Conservation (phyloP, 2,329 filamentous ascomycete species). For the Ascochyta pisi region DNA sequence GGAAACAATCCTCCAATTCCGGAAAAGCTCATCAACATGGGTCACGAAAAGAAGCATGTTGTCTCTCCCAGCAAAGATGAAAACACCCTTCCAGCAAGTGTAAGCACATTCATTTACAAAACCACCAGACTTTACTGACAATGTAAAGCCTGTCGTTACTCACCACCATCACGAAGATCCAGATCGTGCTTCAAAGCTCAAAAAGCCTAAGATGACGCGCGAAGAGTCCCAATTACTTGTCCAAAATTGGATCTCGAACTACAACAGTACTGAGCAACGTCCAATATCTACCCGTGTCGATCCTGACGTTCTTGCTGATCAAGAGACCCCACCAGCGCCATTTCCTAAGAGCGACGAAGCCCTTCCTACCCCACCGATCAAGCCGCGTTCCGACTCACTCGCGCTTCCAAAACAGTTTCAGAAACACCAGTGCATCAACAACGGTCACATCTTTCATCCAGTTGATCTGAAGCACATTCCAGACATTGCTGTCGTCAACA, state of each 20-base stretch:
- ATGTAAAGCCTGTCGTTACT: constrained; percentile 1
- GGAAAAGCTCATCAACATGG: not conserved
- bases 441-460: constrained; percentile 31
- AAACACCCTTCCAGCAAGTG: constrained; percentile 3
- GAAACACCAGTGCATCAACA: constrained; percentile 29
- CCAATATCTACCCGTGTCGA: constrained; percentile 27
- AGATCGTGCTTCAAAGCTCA: constrained; percentile 5
- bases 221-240: constrained; percentile 21
- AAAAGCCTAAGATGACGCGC: constrained; percentile 19
- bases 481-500: constrained; percentile 25
- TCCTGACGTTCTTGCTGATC: constrained; percentile 27
- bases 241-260: constrained; percentile 27
- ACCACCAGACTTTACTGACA: not conserved
- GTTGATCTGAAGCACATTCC: constrained; percentile 26
- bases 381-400: constrained; percentile 1
- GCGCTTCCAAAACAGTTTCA: not conserved
- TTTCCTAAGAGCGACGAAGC: constrained; percentile 23
- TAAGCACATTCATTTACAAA: not conserved
- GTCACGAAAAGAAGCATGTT: not conserved
- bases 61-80: not conserved
- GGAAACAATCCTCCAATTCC: not conserved
- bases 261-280: constrained; percentile 24
- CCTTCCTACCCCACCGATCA: not conserved
- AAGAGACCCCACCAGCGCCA: constrained; percentile 28
- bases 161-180: constrained; percentile 2